Evolutionary conservation across 140 eudicot species (phyloP), one percentile per base, ranked within the genome.

Genomic region (Stevia rebaudiana): DNA sequence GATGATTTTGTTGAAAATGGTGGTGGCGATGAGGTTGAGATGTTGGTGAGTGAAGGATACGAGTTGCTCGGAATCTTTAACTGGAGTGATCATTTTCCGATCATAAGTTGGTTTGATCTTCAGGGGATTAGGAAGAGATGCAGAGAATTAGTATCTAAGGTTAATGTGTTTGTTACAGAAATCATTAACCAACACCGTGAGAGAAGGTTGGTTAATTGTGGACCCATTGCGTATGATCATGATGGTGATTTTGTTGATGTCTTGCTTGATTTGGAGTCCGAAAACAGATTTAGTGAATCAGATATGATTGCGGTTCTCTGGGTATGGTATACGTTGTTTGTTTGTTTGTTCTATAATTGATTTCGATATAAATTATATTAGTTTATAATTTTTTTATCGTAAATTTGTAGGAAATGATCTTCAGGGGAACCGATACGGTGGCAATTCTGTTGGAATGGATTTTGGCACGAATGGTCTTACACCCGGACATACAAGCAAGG

Each of bases 231-330:
- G 16, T n/a, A n/a, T n/a, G 73, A n/a, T 31, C 55, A 23, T 53
- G 86, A 62, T 19, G 78, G 81, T 50, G 98, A 91, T 74, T 92
- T 92, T 68, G 96, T 92, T 28, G 95, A 88, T 82, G 98, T 92
- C 5, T 78, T 92, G 77, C 96, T 88, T 67, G 94, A 85, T 70
- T 75, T 92, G 81, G 94, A 85, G 65, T 61, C 60, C 11, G 95
- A 83, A 59, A 76, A 77, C 40, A 81, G 65, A 65, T 83, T 92
- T 11, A 70, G 36, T 46, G 88, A 85, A 56, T 71, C 84, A 4
- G 98, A 92, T 23, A 88, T 88, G 89, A 79, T 92, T 54, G 96
- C 98, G 42, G 95, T 88, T 37, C 88, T 92, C 19, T 92, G 98
- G 96, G 98, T 92, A 92, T 12, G 56, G n/a, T n/a, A n/a, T n/a